These are phyloP conservation scores for Mortierella sp. DNA, from an alignment of 371 early-diverging fungal species.

Conservation along the genomic window DNA sequence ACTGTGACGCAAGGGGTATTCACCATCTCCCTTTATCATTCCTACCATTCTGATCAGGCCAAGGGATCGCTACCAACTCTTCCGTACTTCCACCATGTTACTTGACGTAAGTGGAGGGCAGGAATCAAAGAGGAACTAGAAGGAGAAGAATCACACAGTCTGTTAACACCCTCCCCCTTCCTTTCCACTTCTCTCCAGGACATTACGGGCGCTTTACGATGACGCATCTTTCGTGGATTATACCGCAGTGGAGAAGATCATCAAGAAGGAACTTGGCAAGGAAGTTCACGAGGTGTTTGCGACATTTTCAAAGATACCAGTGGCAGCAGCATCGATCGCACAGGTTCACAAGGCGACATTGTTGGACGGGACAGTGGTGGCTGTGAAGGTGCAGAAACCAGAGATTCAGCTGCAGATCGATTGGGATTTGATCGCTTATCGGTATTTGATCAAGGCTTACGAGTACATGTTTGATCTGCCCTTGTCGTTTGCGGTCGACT, in stretches of 20 bases:
- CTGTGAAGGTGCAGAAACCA: constrained; percentile 95
- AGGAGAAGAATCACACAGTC: neutral
- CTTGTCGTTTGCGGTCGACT: constrained; percentile 82
- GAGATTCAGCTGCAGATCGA: constrained; percentile 84
- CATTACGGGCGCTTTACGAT: constrained; percentile 83
- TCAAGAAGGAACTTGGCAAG: constrained; percentile 74
- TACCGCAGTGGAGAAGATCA: constrained; percentile 71
- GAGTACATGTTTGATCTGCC: constrained; percentile 89
- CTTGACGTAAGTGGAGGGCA: constrained; percentile 44
- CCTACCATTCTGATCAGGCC: constrained; percentile 59
- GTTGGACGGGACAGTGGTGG: constrained; percentile 77
- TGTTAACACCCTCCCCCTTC: neutral
- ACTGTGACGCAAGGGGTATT: too few relatives aligned
- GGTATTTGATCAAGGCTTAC: constrained; percentile 65
- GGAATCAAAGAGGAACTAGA: neutral
- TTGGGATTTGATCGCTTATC: constrained; percentile 83
- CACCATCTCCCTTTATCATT: too few relatives aligned
- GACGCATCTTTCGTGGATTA: constrained; percentile 84
- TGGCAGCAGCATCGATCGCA: constrained; percentile 94
- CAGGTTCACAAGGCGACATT: constrained; percentile 93
- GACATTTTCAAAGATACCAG: constrained; percentile 75
- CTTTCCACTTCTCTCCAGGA: constrained; percentile 18
- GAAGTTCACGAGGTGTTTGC: constrained; percentile 73
- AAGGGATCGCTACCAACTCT: constrained; percentile 86
- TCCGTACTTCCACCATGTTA: constrained; percentile 84